Evolutionary conservation across 208 protist genomes (phyloP), one percentile per base, ranked within the genome.

Genomic region (Acanthamoeba castellanii): DNA sequence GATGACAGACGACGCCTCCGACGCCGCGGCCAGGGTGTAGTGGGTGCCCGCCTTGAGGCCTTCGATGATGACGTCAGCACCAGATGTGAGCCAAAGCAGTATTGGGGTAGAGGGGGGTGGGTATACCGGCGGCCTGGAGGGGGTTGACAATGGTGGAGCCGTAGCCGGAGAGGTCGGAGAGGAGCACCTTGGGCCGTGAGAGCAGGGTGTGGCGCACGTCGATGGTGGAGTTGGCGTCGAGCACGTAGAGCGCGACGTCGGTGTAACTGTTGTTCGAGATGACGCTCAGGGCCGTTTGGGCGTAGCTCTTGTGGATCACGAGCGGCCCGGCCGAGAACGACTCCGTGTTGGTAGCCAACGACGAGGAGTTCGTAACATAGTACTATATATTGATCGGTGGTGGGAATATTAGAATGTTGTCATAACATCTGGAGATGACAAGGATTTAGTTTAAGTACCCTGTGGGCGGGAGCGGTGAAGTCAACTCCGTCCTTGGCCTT

Each of bases 81-180:
- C n/a, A n/a, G n/a, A 37, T 37, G 37, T 37, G 37, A 37, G 27
- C 66, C 27, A 74, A 9, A 74, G 66, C 66, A 6, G 3, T 59
- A 6, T 59, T 2, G 55, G 55, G 55, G 1, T 0, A 3, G 55
- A 20, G 20, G 20, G 20, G 1, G 11, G 55, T 20, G 37, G 3
- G 3, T 37, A 3, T 37, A 37, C 81, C 81, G 22, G 47, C 81
- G 18, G 1, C 52, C 16, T n/a, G 5, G 52, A 88, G 81, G 13
- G 52, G 22, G 27, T n/a, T n/a, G 16, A 34, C 47, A 9, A 47
- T 4, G 5, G 81, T 88, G 16, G 22, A 34, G 4, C 27, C 81
- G 22, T 88, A 47, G 81, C 81, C 81, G 20, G 50, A n/a, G 25
- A 88, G 9, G 81, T 88, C 81, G 25, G 81, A 88, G 81, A 88